Conservation (phyloP, 106 monocot species). For the Acorus calamus region DNA sequence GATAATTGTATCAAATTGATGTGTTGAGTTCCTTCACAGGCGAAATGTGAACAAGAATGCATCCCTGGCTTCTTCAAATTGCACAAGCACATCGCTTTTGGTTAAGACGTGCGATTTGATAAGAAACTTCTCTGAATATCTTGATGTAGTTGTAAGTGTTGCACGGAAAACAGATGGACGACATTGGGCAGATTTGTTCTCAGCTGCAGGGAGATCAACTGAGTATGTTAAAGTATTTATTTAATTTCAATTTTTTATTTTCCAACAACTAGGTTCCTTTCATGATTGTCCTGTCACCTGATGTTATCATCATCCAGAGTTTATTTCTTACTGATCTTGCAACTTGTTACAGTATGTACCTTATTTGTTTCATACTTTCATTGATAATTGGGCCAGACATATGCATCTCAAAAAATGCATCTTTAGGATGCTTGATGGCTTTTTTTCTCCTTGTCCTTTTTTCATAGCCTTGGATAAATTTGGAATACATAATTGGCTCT, state of each 20-base stretch:
- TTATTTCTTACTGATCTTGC: background rate
- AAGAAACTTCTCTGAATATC: constrained; percentile 88
- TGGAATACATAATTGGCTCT: too few relatives aligned
- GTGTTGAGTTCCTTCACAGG: constrained; percentile 28
- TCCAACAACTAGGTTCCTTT: too few relatives aligned
- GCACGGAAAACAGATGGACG: constrained; percentile 97
- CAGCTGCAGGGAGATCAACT: constrained; percentile 98
- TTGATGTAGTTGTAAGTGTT: constrained; percentile 96
- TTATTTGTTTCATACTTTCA: too few relatives aligned
- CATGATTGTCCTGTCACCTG: too few relatives aligned
- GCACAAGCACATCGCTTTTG: constrained; percentile 49
- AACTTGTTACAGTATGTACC: too few relatives aligned
- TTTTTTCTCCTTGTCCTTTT: too few relatives aligned
- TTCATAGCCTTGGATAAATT: too few relatives aligned
- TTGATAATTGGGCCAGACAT: too few relatives aligned
- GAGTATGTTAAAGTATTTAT: constrained; percentile 46
- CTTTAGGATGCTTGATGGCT: too few relatives aligned
- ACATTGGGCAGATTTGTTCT: constrained; percentile 95
- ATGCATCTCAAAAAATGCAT: too few relatives aligned
- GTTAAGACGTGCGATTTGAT: constrained; percentile 90
- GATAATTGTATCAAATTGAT: background rate
- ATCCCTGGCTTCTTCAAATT: constrained; percentile 14
- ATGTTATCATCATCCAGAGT: background rate
- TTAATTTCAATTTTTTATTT: background rate
- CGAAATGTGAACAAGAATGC: constrained; percentile 76